These are phyloP conservation scores for Knufia fluminis DNA, from an alignment of 2,329 filamentous ascomycete species.

Conservation along the genomic window DNA sequence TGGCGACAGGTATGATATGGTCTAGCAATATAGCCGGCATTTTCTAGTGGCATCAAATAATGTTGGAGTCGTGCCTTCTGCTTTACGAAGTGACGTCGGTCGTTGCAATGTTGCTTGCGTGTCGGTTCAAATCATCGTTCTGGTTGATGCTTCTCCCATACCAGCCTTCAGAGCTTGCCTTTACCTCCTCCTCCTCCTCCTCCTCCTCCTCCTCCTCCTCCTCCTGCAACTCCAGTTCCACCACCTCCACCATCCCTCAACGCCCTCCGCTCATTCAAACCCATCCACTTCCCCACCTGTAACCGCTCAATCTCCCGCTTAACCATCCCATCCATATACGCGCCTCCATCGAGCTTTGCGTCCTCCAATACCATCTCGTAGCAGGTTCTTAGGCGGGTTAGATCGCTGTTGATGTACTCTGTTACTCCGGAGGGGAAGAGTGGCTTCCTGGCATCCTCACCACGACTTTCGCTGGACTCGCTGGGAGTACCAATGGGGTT, in stretches of 20 bases:
- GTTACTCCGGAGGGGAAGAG: not conserved
- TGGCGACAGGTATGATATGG: too few species aligned
- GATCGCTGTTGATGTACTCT: not conserved
- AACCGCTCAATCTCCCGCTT: conserved; percentile 2
- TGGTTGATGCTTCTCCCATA: too few species aligned
- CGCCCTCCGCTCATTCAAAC: conserved; percentile 1
- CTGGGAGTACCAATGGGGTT: not conserved
- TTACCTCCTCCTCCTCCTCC: too few species aligned
- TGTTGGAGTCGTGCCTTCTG: too few species aligned
- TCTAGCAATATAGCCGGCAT: too few species aligned
- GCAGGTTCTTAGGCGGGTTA: not conserved
- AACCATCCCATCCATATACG: not conserved
- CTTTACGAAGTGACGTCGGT: not conserved
- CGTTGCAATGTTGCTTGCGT: too few species aligned
- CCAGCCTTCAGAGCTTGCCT: too few species aligned
- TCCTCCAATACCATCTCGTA: not conserved
- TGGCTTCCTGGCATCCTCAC: not conserved
- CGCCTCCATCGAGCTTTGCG: not conserved
- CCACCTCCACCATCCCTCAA: not conserved
- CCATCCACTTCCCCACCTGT: conserved; percentile 2
- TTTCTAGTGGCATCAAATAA: too few species aligned
- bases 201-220: too few species aligned
- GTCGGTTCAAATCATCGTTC: too few species aligned
- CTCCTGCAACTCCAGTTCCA: too few species aligned
- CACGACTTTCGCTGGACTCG: not conserved